Base-by-base conservation (phyloP, 176 grass and related monocot species). In the Tillandsia fasciculata region DNA sequence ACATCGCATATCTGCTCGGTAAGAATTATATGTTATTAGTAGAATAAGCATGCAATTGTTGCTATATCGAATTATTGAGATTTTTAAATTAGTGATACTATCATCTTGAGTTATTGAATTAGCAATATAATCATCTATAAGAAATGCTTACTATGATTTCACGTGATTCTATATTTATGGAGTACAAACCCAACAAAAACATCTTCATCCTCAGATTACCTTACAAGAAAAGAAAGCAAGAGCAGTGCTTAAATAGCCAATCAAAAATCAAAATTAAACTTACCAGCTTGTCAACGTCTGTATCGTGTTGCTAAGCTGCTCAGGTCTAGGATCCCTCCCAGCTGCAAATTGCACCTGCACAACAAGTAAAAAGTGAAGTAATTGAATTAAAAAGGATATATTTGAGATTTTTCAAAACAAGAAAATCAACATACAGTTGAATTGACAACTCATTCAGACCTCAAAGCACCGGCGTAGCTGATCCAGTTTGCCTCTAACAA, bases 401-500 rank as follows among this genome's bases (percentile, higher is more conserved):
- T 63, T 52, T 1, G 7, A 66, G 18, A 50, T 51, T 50, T 67
- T n/a, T 28, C 26, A 77, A 9, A 23, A 33, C 48, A 33, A 80
- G 52, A 76, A 70, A 50, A 12, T 22, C 0, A 50, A 74, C 2
- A 76, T 47, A 83, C 3, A 77, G 42, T 48, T 65, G 63, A 10
- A 42, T 26, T 70, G 24, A 48, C 70, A 54, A 42, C 23, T 65
- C 13, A 18, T 59, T 79, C 69, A 73, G 26, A 94, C 95, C 84
- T 99, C 95, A 82, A 94, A 99, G 78, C 95, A 94, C 73, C 90
- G 84, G 51, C 95, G 81, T 48, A 94, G 64, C 70, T 99, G 95
- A 88, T 99, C 95, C 65, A 99, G 81, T 57, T 99, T 99, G 77
- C 95, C 95, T 79, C 90, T 88, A 20, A 93, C 95, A 71, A 99